A percentile compares a stretch with the other conserved stretches of the same genome.
These are phyloP conservation scores for Theobroma grandiflorum DNA, from an alignment of 441 rosid genomes.

Conservation along the genomic window DNA sequence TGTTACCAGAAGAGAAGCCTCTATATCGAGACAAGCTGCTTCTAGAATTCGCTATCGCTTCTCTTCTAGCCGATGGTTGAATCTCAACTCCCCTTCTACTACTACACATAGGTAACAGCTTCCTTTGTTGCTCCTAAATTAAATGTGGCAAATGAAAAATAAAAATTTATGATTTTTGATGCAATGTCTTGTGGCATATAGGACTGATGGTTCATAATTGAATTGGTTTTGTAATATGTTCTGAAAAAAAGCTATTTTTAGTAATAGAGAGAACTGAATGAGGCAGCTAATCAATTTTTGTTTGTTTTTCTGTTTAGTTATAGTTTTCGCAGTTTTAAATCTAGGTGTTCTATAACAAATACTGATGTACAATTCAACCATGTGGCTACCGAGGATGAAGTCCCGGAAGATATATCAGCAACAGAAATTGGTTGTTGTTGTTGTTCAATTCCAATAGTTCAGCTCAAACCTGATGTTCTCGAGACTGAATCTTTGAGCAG, in stretches of 20 bases:
- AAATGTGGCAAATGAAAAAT: background rate
- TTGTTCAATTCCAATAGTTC: conserved; percentile 62
- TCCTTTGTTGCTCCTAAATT: background rate
- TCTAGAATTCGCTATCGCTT: conserved; percentile 63
- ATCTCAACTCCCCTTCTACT: conserved; percentile 34
- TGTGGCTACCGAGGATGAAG: conserved; percentile 55
- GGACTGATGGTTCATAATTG: conserved; percentile 1
- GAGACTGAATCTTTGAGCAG: conserved; percentile 66
- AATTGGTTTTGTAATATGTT: conserved; percentile 1
- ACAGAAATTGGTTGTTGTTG: conserved; percentile 49
- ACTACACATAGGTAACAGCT: background rate
- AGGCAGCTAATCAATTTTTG: background rate
- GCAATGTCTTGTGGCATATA: background rate
- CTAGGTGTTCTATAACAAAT: conserved; percentile 70
- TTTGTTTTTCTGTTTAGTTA: conserved; percentile 8
- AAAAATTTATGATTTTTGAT: background rate
- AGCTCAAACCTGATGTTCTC: conserved; percentile 65
- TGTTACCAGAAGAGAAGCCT: conserved; percentile 35
- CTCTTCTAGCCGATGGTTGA: conserved; percentile 74
- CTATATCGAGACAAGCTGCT: conserved; percentile 47
- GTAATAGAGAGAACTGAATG: background rate
- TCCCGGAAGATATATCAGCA: conserved; percentile 46
- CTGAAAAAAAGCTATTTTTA: background rate
- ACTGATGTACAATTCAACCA: conserved; percentile 56
- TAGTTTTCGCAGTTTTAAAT: conserved; percentile 49